Evolutionary conservation across 352 stramenopile species (phyloP), one percentile per base, ranked within the genome.

Genomic region (Phytophthora citricola): DNA sequence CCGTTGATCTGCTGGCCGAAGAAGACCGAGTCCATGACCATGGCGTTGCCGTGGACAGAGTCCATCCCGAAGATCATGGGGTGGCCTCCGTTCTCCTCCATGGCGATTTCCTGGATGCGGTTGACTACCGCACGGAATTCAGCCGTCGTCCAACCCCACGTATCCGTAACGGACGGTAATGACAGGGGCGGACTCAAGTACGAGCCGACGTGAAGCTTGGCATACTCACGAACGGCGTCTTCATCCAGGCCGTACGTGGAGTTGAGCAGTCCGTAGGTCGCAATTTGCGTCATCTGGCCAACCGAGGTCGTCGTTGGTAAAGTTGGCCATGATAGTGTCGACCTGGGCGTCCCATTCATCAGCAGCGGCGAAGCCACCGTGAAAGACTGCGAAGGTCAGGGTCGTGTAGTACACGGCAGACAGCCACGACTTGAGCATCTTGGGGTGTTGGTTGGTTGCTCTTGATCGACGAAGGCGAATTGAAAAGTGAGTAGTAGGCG

Each of bases 271-370:
- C 79, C 72, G 48, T 76, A 85, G 34, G 92, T 74, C 41, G 95
- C 87, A 20, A 97, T 80, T 68, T 97, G 82, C 3, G 87, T 89
- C 89, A 97, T 95, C 58, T 97, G 90, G 2, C 89, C 88, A 10
- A 97, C 65, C 52, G 17, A 89, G 67, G 9, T 83, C 57, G 3
- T 46, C 29, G 26, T 46, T 59, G 27, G 57, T 63, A 27, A 72
- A 54, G 57, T 68, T 72, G 38, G 57, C 51, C 50, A 72, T 63
- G 58, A 72, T 72, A 27, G 56, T 50, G 7, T 73, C 59, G 11
- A 69, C 58, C 12, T 69, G 32, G 24, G 46, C 47, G 40, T 73
- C 65, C 53, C 52, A 69, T 61, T 69, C 52, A 27, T 73, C 65
- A 0, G 59, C 65, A 40, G 20, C 41, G 26, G 58, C 45, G 12